These are phyloP conservation scores for Fraxinus nigra DNA, from an alignment of 305 asterid genomes.

Conservation along the genomic window DNA sequence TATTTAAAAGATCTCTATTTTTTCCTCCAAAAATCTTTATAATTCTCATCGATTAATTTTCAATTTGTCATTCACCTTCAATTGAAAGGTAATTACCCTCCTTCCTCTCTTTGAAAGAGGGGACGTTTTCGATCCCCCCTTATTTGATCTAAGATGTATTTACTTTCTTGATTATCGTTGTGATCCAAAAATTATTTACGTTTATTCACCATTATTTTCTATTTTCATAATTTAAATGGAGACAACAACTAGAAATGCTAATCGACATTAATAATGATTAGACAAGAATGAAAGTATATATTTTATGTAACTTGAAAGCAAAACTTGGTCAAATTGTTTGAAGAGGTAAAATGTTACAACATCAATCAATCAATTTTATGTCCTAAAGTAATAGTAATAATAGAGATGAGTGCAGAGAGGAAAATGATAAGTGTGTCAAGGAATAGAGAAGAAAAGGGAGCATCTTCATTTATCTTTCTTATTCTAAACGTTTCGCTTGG, in stretches of 20 bases:
- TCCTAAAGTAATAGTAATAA: not conserved
- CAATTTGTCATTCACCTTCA: not conserved
- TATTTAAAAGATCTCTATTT: no score
- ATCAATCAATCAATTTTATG: not conserved
- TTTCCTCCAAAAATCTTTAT: no score
- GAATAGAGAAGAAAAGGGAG: not conserved
- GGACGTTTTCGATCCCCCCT: not conserved
- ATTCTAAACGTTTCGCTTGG: not conserved
- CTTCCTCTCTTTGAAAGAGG: no score
- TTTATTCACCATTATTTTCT: not conserved
- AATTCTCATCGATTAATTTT: no score
- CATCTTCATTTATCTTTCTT: not conserved
- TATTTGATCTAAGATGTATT: not conserved
- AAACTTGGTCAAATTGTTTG: not conserved
- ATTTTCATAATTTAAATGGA: not conserved
- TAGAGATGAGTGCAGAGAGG: not conserved
- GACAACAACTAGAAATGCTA: not conserved
- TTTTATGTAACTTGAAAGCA: not conserved
- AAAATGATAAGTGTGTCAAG: not conserved
- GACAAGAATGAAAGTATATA: not conserved
- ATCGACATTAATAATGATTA: not conserved
- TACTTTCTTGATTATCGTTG: not conserved
- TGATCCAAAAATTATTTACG: not conserved
- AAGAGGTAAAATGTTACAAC: not conserved
- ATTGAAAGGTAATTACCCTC: not conserved